These are phyloP conservation scores for Botrytis pseudocinerea DNA, from an alignment of 2,329 filamentous ascomycete species.

Conservation along the genomic window DNA sequence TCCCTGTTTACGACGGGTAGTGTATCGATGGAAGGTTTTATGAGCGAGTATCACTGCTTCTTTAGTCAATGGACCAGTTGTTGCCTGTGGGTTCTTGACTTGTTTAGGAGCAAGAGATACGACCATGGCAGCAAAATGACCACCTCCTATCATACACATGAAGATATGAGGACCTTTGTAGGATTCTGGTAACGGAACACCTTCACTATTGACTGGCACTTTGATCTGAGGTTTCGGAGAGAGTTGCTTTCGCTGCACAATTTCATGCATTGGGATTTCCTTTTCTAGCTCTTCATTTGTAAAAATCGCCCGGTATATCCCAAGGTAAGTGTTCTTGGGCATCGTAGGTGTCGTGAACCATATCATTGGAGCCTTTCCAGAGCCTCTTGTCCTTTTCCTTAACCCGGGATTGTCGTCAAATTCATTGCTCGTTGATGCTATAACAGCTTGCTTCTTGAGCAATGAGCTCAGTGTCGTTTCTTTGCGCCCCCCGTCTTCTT, in stretches of 20 bases:
- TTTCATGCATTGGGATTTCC: conserved; percentile 60
- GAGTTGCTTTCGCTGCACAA: conserved; percentile 76
- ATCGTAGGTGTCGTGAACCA: conserved; percentile 82
- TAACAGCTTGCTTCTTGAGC: conserved; percentile 78
- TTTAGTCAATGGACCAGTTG: conserved; percentile 71
- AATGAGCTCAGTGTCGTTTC: conserved; percentile 74
- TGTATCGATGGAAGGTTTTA: conserved; percentile 98
- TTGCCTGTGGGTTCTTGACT: conserved; percentile 57
- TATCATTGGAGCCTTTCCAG: conserved; percentile 72
- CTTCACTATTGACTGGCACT: conserved; percentile 57
- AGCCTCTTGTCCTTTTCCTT: conserved; percentile 53
- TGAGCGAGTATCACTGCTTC: conserved; percentile 88
- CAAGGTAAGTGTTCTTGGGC: conserved; percentile 77
- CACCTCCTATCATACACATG: conserved; percentile 97
- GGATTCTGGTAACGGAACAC: conserved; percentile 53
- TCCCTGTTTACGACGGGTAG: conserved; percentile 92
- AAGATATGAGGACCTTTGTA: conserved; percentile 84
- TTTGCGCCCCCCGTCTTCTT: conserved; percentile 53
- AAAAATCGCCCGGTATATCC: conserved; percentile 82
- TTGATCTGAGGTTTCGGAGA: conserved; percentile 55
- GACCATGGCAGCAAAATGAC: conserved; percentile 96
- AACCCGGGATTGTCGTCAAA: conserved; percentile 50
- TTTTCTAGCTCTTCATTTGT: conserved; percentile 69
- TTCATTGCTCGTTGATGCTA: conserved; percentile 51
- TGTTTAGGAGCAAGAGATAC: conserved; percentile 82